These are phyloP conservation scores for Taphrina pruni DNA, from an alignment of 1,139 yeast genomes.

Conservation along the genomic window DNA sequence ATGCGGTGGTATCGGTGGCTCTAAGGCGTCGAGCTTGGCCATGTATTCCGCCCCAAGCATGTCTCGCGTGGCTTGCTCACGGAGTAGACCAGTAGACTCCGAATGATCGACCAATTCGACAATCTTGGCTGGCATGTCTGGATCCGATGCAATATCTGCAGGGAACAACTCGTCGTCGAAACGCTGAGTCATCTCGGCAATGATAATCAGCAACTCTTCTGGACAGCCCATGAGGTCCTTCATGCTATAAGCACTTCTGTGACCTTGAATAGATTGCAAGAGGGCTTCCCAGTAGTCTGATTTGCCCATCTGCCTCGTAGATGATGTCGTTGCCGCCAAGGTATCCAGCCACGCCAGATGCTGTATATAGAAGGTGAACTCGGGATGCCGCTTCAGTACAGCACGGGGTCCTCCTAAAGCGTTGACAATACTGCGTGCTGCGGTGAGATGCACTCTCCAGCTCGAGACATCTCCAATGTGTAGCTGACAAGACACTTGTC, in stretches of 20 bases:
- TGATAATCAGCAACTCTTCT: slow-evolving; percentile 20
- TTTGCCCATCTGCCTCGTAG: slow-evolving; percentile 23
- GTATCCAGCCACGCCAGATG: slow-evolving; percentile 39
- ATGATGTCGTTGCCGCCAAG: slow-evolving; percentile 31
- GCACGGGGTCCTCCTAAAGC: slow-evolving; percentile 37
- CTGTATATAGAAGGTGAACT: slow-evolving; percentile 29
- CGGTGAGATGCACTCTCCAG: slow-evolving; percentile 35
- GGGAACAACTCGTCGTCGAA: slow-evolving; percentile 27
- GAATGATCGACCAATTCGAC: slow-evolving; percentile 17
- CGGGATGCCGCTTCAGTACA: slow-evolving; percentile 14
- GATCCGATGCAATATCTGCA: neutral
- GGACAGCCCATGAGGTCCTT: slow-evolving; percentile 38
- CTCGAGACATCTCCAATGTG: slow-evolving; percentile 32
- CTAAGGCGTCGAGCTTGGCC: slow-evolving; percentile 33
- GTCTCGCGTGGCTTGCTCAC: slow-evolving; percentile 4
- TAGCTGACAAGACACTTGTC: slow-evolving; percentile 34
- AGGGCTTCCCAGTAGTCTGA: slow-evolving; percentile 36
- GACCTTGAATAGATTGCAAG: slow-evolving; percentile 16
- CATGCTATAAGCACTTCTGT: slow-evolving; percentile 23
- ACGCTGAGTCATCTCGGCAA: slow-evolving; percentile 37
- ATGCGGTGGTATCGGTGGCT: slow-evolving; percentile 10
- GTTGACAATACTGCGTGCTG: slow-evolving; percentile 34
- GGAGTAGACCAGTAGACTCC: neutral
- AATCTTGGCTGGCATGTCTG: slow-evolving; percentile 5
- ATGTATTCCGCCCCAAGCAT: slow-evolving; percentile 26